Conservation (phyloP, 345 rosid genomes). For the Erodium maritimum region DNA sequence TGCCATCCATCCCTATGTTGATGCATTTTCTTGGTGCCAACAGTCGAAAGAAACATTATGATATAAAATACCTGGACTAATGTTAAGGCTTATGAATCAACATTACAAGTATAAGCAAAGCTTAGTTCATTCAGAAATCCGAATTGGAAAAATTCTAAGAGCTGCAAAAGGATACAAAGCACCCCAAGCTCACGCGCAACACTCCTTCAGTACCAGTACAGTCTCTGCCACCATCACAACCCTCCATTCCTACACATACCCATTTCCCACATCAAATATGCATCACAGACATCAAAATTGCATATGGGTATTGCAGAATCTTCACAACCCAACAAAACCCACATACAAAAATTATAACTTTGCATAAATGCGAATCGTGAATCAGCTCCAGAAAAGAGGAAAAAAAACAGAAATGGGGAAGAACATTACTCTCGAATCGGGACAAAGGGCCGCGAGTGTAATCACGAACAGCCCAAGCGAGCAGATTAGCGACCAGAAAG, state of each 20-base stretch:
- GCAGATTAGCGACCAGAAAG: constrained; percentile 61
- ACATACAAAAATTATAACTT: neutral
- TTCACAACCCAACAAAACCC: neutral
- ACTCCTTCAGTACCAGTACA: constrained; percentile 92
- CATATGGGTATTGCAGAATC: too few species aligned
- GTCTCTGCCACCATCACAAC: constrained; percentile 58
- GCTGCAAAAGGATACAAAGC: constrained; percentile 69
- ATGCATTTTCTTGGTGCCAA: constrained; percentile 47
- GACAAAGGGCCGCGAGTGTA: constrained; percentile 52
- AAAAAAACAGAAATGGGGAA: neutral
- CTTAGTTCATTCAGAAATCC: neutral
- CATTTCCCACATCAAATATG: neutral
- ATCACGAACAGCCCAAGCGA: constrained; percentile 89
- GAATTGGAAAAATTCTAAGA: neutral
- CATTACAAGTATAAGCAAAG: neutral
- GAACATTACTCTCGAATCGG: constrained; percentile 55
- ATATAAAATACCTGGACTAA: constrained; percentile 46
- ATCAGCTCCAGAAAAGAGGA: neutral
- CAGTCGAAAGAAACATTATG: constrained; percentile 66
- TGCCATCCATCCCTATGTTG: constrained; percentile 71
- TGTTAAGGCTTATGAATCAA: constrained; percentile 31
- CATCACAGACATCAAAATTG: neutral
- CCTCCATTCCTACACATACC: constrained; percentile 40
- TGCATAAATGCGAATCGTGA: neutral
- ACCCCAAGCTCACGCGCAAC: constrained; percentile 91